Base-by-base conservation (phyloP, 768 basidiomycete genomes). In the Ramaria rubella region DNA sequence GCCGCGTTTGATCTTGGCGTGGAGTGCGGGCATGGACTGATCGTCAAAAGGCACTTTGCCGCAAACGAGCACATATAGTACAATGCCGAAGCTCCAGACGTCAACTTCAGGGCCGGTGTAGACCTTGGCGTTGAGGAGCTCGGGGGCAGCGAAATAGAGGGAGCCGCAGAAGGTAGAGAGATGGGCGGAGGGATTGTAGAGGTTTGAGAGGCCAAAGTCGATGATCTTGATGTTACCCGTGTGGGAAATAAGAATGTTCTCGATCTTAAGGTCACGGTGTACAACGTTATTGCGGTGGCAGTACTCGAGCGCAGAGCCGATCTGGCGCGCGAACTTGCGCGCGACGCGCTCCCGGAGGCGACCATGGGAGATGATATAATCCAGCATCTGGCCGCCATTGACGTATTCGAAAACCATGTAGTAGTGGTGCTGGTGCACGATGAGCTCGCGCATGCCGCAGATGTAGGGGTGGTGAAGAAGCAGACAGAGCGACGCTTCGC, bases 321-420 rank as follows among this genome's bases (percentile, higher is more conserved):
- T 98, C 72, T 99, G 96, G 29, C 96, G 75, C 4, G 96, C 94
- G 72, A 99, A 99, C 76, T 97, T 98, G 63, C 96, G 78, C 21
- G 96, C 96, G 38, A 94, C 92, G 55, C 95, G 82, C 72, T 98
- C 96, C 45, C 96, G 80, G 58, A 98, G 80, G 31, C 96, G 81
- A 17, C 96, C 96, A 65, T 99, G 96, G 64, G 90, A 90, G 74
- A 99, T 99, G 74, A 99, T 98, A 70, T 95, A 99, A 79, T 99
- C 96, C 62, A 99, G 83, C 92, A 99, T 94, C 77, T 99, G 96
- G 0, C 96, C 96, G 30, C 96, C 96, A 63, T 94, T 95, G 72
- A 98, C 91, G 70, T 96, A 97, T 70, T 99, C 96, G 69, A 90
- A 93, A 9, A 97, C 91, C 93, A 99, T 97, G 77, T 98, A 99